phyloP scores from a whole-genome alignment of 306 rosid genomes.

The Prunus campanulata region DNA sequence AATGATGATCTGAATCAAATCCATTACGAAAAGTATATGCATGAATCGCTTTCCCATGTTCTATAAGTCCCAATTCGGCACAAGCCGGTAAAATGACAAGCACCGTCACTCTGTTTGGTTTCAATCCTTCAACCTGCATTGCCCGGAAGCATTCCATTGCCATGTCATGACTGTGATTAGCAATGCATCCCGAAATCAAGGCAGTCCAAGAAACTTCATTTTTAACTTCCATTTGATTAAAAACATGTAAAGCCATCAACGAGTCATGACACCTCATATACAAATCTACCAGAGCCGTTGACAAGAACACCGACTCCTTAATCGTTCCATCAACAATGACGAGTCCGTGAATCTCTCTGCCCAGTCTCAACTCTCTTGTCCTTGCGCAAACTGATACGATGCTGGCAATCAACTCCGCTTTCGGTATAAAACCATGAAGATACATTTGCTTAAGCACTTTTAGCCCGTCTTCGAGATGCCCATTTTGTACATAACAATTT shows the following conservation, averaged over 20 bases:
- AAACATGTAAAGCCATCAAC: constrained; percentile 45
- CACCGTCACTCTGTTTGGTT: constrained; percentile 56
- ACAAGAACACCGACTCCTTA: constrained; percentile 40
- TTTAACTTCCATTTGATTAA: constrained; percentile 42
- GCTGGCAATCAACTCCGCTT: constrained; percentile 54
- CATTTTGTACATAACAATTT: constrained; percentile 61
- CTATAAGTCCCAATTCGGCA: constrained; percentile 34
- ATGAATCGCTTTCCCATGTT: constrained; percentile 59
- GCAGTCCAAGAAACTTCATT: constrained; percentile 78
- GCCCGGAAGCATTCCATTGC: constrained; percentile 45
- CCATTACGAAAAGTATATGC: constrained; percentile 48
- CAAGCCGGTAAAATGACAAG: constrained; percentile 52
- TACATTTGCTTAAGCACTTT: constrained; percentile 35
- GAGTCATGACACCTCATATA: constrained; percentile 45
- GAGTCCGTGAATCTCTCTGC: constrained; percentile 54
- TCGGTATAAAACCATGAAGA: constrained; percentile 38
- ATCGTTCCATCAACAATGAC: constrained; percentile 45
- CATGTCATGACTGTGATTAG: constrained; percentile 27
- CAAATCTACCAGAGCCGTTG: constrained; percentile 59
- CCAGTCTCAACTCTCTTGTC: constrained; percentile 33
- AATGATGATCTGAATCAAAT: constrained; percentile 43
- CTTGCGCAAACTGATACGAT: constrained; percentile 50
- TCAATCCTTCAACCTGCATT: constrained; percentile 52
- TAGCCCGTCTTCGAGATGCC: constrained; percentile 34
- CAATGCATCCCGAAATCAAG: constrained; percentile 51